A percentile compares a stretch with the other conserved stretches of the same genome.
Conservation (phyloP, 352 stramenopile genomes). For the Globisporangium sylvaticum region DNA sequence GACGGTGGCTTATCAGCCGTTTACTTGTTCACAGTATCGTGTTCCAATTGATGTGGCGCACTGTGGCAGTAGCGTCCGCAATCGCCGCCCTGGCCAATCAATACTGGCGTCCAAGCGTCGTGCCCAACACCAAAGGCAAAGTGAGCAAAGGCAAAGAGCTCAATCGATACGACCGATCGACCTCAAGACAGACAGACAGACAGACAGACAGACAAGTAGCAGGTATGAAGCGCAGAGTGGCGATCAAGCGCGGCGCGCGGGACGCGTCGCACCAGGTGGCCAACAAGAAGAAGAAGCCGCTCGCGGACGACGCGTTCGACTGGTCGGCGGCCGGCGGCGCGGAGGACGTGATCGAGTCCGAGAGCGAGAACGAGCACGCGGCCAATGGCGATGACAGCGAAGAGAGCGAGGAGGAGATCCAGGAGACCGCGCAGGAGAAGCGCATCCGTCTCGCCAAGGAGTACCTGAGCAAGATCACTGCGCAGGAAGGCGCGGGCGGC, state of each 20-base stretch:
- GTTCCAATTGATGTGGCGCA: background rate
- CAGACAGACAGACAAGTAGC: background rate
- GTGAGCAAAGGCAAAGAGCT: background rate
- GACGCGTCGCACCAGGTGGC: conserved; percentile 27
- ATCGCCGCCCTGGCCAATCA: conserved; percentile 14
- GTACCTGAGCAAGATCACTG: conserved; percentile 82
- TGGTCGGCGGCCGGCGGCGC: conserved; percentile 50
- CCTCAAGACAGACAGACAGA: background rate
- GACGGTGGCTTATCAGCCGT: background rate
- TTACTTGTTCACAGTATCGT: background rate
- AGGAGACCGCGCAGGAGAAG: conserved; percentile 88
- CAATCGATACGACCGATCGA: background rate
- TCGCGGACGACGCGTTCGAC: conserved; percentile 79
- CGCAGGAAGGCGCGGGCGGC: conserved; percentile 42
- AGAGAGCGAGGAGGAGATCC: conserved; percentile 52
- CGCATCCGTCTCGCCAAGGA: conserved; percentile 86
- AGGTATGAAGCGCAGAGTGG: conserved; percentile 21
- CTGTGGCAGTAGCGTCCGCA: conserved; percentile 1
- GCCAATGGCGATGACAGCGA: conserved; percentile 25
- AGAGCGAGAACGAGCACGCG: conserved; percentile 58
- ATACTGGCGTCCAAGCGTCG: conserved; percentile 11
- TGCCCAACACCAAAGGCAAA: background rate
- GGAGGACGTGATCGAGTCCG: conserved; percentile 64
- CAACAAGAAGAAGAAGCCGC: conserved; percentile 59
- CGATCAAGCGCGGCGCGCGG: conserved; percentile 52